A percentile compares a stretch with the other conserved stretches of the same genome.
phyloP scores from a whole-genome alignment of 1,139 yeast genomes.

The Keqinozyma sinolaborantium region DNA sequence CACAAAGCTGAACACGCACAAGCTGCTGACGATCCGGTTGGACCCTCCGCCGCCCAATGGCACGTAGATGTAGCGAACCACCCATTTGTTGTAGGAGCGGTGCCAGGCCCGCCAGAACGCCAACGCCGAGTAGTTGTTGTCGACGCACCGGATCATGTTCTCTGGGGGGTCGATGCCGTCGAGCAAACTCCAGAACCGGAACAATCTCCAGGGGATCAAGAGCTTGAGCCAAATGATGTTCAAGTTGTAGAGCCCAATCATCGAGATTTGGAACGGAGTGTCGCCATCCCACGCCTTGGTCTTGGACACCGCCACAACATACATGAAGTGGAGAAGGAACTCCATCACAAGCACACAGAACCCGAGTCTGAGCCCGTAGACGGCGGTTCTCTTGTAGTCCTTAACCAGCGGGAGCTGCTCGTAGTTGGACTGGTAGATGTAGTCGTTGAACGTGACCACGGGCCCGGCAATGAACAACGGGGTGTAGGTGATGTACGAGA shows the following conservation, averaged over 20 bases:
- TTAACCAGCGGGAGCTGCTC: slow-evolving; percentile 39
- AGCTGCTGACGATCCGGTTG: slow-evolving; percentile 65
- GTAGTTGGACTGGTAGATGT: slow-evolving; percentile 63
- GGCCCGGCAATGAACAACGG: slow-evolving; percentile 97
- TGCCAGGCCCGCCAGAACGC: slow-evolving; percentile 99
- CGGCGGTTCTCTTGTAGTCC: slow-evolving; percentile 43
- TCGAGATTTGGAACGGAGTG: slow-evolving; percentile 87
- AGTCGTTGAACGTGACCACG: slow-evolving; percentile 87
- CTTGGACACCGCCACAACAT: slow-evolving; percentile 89
- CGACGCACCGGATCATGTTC: slow-evolving; percentile 95
- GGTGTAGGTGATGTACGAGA: slow-evolving; percentile 77
- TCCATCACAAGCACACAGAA: slow-evolving; percentile 88
- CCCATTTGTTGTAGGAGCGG: slow-evolving; percentile 88
- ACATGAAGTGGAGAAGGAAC: slow-evolving; percentile 76
- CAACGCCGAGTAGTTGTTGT: slow-evolving; percentile 86
- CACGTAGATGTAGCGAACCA: slow-evolving; percentile 73
- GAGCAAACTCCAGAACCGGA: slow-evolving; percentile 85
- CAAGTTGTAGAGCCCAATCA: slow-evolving; percentile 89
- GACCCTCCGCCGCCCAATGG: slow-evolving; percentile 83
- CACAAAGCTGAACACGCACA: slow-evolving; percentile 92
- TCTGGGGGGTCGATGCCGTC: slow-evolving; percentile 97
- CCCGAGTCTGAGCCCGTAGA: slow-evolving; percentile 64
- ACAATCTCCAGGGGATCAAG: slow-evolving; percentile 92
- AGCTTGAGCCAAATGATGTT: slow-evolving; percentile 91
- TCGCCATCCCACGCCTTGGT: slow-evolving; percentile 89